phyloP scores from a whole-genome alignment of 768 basidiomycete genomes.

The Leccinum longicurvipes region DNA sequence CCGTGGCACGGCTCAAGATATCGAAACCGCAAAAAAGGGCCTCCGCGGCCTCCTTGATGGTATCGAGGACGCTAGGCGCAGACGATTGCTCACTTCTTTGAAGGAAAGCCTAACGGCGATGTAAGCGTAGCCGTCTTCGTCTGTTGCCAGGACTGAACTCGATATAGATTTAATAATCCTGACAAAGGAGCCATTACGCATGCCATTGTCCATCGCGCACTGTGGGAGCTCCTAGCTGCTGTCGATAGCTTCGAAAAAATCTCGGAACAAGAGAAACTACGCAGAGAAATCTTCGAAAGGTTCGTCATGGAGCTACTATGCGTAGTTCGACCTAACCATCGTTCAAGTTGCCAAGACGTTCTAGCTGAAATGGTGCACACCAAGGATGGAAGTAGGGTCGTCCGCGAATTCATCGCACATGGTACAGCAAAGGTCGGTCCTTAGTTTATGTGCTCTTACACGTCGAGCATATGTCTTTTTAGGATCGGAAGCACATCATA shows the following conservation, averaged over 20 bases:
- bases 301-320: slow-evolving; percentile 25
- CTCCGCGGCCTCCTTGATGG: slow-evolving; percentile 66
- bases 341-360: slow-evolving; percentile 70
- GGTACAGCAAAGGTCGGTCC: slow-evolving; percentile 73
- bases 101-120: slow-evolving; percentile 74
- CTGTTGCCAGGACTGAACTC: background rate
- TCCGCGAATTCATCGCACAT: slow-evolving; percentile 78
- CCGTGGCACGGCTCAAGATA: slow-evolving; percentile 56
- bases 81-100: slow-evolving; percentile 62
- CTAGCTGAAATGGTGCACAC: slow-evolving; percentile 94
- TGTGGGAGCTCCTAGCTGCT: slow-evolving; percentile 81
- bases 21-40: slow-evolving; percentile 62
- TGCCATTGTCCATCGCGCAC: slow-evolving; percentile 80
- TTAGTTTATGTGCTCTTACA: background rate
- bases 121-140: slow-evolving; percentile 41
- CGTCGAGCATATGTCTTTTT: background rate
- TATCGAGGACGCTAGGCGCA: slow-evolving; percentile 58
- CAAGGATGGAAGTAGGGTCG: slow-evolving; percentile 83
- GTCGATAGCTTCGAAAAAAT: slow-evolving; percentile 57
- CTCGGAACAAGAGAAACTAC: slow-evolving; percentile 66
- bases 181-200: slow-evolving; percentile 89
- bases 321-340: background rate
- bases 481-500: slow-evolving; percentile 90
- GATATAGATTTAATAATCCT: slow-evolving; percentile 80
- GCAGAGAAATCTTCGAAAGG: slow-evolving; percentile 80